phyloP scores from a whole-genome alignment of 495 filamentous ascomycete genomes.

The Penicillium flavigenum region DNA sequence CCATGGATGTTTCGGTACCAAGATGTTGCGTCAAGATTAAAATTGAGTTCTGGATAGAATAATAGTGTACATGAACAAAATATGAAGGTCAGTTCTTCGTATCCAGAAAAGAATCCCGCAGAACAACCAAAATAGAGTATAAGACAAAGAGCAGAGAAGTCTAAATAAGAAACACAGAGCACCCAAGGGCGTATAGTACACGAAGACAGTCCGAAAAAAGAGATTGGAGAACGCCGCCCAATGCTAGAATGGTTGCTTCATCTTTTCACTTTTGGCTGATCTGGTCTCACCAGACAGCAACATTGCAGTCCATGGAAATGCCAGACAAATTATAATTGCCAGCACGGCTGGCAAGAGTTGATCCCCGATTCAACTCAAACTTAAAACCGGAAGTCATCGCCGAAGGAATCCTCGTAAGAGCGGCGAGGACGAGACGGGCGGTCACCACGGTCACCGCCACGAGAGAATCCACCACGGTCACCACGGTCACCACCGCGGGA shows the following conservation, averaged over 20 bases:
- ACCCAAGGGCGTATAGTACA: slow-evolving; percentile 20
- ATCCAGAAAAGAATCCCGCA: slow-evolving; percentile 11
- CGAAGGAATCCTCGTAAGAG: background rate
- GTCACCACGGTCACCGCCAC: slow-evolving; percentile 1
- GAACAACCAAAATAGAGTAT: slow-evolving; percentile 10
- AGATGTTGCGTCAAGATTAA: background rate
- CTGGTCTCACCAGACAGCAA: background rate
- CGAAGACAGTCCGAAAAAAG: slow-evolving; percentile 15
- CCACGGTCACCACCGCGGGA: slow-evolving; percentile 1
- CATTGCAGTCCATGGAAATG: background rate
- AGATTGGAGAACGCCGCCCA: slow-evolving; percentile 29
- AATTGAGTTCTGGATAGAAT: slow-evolving; percentile 6
- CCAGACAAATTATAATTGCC: slow-evolving; percentile 1
- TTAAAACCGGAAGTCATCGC: slow-evolving; percentile 3
- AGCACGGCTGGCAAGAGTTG: background rate
- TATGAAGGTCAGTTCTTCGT: slow-evolving; percentile 1
- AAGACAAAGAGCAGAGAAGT: slow-evolving; percentile 33
- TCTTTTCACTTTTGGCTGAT: slow-evolving; percentile 20
- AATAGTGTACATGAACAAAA: slow-evolving; percentile 12
- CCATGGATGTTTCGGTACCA: too few relatives aligned
- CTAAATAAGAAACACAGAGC: slow-evolving; percentile 15
- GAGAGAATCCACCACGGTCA: background rate
- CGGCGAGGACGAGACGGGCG: slow-evolving; percentile 1
- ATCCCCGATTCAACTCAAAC: background rate
- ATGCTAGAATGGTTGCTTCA: slow-evolving; percentile 28